Evolutionary conservation across 257 asterid genomes (phyloP), one percentile per base, ranked within the genome.

Genomic region (Solanum bukasovii): DNA sequence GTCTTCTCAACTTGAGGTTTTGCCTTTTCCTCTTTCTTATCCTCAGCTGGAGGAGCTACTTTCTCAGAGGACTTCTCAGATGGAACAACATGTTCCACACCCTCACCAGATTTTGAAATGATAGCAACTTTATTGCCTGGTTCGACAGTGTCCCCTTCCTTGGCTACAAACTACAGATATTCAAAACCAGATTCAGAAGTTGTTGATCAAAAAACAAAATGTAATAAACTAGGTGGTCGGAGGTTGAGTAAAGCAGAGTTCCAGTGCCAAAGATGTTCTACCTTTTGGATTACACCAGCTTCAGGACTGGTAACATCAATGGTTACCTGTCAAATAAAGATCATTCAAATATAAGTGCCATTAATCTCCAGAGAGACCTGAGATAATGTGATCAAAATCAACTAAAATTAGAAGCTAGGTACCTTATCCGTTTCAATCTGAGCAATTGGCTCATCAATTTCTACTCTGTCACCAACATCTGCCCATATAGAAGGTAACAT

Each of bases 381-480:
- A 49, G 87, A 70, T 34, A 86, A 23, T 38, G 52, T 56, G 65
- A 37, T 71, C 33, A 16, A 49, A 35, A 42, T 78, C 52, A 14
- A 91, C 40, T 37, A 68, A 77, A 11, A 49, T 40, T 31, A 31
- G 34, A 72, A 33, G 38, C 18, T 18, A 56, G 75, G 87, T 93
- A 96, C 99, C 98, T 97, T 97, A 90, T 97, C 99, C 7, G 99
- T 97, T 97, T 97, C 99, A 87, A 97, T 91, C 91, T 96, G 99
- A 68, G 99, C 99, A 91, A 97, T 97, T 88, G 98, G 92, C 92
- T 97, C 99, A 85, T 96, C 98, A 71, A 93, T 93, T 89, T 91
- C 96, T 34, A 96, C 99, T 91, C 95, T 93, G 87, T 95, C 99
- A 87, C 98, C 99, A 87, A 96, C 94, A 86, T 94, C 99, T 97